Evolutionary conservation across 2,329 filamentous ascomycete genomes (phyloP), one percentile per base, ranked within the genome.

Genomic region (Monosporascus sp.): DNA sequence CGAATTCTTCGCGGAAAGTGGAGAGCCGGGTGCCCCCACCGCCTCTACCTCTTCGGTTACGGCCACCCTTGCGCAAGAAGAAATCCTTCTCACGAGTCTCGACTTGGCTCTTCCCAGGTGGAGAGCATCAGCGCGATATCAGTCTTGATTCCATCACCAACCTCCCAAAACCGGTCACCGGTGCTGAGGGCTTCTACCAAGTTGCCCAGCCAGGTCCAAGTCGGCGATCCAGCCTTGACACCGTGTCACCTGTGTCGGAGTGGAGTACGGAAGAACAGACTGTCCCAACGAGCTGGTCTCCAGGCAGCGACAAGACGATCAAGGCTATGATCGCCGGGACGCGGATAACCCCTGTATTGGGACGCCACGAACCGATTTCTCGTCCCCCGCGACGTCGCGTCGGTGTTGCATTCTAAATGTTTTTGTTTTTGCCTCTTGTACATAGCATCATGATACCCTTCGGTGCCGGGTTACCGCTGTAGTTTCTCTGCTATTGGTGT

Each of bases 41-140:
- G 1, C 82, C 82, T 2, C 69, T 84, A 5, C 81, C 82, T 0
- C 73, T 85, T 24, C 77, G 82, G 17, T 73, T 84, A 52, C 78
- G 79, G n/a, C 82, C 81, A 7, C 80, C 81, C 2, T 65, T 86
- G 56, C 74, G 83, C 54, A 86, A 86, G 73, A 86, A 85, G 74
- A 86, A 86, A 63, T 85, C 82, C 0, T 86, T 87, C 63, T 82
- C 81, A 9, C 75, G 77, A 17, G 79, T 86, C 8, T 85, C 82
- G 3, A 77, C 68, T 59, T 86, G 82, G 81, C 71, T 86, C 59
- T 73, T 78, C 45, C 66, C 69, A 19, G 60, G 64, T 35, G 63
- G 52, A 47, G 61, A 70, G 37, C 65, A 72, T 51, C 67, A 64
- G 35, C 68, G 68, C 19, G 72, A 74, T 49, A 65, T 74, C 49